A percentile compares a stretch with the other conserved stretches of the same genome.
phyloP scores from a whole-genome alignment of 306 rosid genomes.

The Gleditsia sinensis region DNA sequence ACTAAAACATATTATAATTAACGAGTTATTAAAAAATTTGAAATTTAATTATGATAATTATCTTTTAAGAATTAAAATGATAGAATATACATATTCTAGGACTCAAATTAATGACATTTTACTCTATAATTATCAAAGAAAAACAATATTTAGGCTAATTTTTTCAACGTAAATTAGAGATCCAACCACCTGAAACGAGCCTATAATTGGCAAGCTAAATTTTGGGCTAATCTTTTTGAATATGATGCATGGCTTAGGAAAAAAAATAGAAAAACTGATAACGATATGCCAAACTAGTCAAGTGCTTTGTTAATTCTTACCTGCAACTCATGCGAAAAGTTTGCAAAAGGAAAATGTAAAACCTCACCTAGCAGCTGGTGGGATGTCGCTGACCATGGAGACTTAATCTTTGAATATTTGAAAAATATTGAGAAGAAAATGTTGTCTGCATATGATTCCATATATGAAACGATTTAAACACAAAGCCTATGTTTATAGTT shows the following conservation, averaged over 20 bases:
- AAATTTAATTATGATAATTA: no score
- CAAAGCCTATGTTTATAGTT: not conserved
- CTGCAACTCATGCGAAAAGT: slow-evolving; percentile 7
- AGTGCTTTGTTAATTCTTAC: not conserved
- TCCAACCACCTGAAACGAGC: no score
- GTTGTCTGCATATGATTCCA: not conserved
- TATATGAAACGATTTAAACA: not conserved
- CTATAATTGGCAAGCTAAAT: no score
- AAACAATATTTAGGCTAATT: no score
- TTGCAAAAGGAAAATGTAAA: slow-evolving; percentile 7
- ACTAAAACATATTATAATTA: no score
- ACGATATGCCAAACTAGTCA: not conserved
- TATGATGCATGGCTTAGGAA: not conserved
- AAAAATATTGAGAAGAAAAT: not conserved
- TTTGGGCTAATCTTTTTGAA: no score
- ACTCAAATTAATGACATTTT: no score
- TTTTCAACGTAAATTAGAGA: no score
- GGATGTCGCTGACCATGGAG: slow-evolving; percentile 15
- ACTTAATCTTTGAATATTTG: slow-evolving; percentile 16
- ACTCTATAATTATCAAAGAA: no score
- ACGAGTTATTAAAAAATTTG: no score
- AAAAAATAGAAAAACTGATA: not conserved
- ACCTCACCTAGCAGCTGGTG: slow-evolving; percentile 31
- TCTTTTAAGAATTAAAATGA: no score
- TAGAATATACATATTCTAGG: no score